Percentiles rank a stretch among this genome's conserved stretches.
phyloP scores from a whole-genome alignment of 1,284 basidiomycete species.

The Cutaneotrichosporon cutaneum region DNA sequence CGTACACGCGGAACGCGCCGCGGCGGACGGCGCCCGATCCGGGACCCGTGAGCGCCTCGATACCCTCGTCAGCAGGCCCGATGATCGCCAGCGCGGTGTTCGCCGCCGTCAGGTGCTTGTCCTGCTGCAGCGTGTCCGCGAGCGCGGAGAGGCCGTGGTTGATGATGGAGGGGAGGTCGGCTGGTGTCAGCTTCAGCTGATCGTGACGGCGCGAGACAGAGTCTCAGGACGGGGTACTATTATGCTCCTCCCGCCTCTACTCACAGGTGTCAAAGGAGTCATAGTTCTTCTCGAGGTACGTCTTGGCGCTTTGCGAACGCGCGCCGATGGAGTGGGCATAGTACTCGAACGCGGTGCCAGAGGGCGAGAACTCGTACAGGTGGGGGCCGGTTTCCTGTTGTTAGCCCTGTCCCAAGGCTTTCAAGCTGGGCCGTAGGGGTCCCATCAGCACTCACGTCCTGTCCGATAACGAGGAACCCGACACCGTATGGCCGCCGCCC shows the following conservation, averaged over 20 bases:
- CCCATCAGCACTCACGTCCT: slow-evolving; percentile 60
- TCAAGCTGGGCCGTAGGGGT: too few species aligned
- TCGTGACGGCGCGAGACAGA: not conserved
- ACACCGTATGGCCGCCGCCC: slow-evolving; percentile 97
- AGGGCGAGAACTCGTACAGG: slow-evolving; percentile 96
- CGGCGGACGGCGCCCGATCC: slow-evolving; percentile 40
- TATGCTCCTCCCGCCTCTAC: slow-evolving; percentile 52
- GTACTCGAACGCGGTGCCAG: slow-evolving; percentile 97
- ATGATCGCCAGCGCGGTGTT: slow-evolving; percentile 94
- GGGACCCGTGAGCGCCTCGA: slow-evolving; percentile 29
- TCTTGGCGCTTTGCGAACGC: slow-evolving; percentile 95
- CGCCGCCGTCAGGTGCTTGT: slow-evolving; percentile 85
- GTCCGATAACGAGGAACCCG: slow-evolving; percentile 95
- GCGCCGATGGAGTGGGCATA: slow-evolving; percentile 98
- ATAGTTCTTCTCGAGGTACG: slow-evolving; percentile 93
- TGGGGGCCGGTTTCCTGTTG: slow-evolving; percentile 80
- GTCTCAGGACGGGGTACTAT: too few species aligned
- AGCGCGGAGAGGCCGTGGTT: slow-evolving; percentile 88
- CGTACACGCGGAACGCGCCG: slow-evolving; percentile 49
- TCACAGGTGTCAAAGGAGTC: slow-evolving; percentile 79
- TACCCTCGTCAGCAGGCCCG: slow-evolving; percentile 57
- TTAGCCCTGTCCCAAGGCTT: too few species aligned
- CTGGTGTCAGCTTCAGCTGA: slow-evolving; percentile 52
- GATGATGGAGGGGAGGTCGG: slow-evolving; percentile 78
- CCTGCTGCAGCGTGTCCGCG: slow-evolving; percentile 92